phyloP scores from a whole-genome alignment of 2,329 filamentous ascomycete species.

The Tolypocladium tundrense region DNA sequence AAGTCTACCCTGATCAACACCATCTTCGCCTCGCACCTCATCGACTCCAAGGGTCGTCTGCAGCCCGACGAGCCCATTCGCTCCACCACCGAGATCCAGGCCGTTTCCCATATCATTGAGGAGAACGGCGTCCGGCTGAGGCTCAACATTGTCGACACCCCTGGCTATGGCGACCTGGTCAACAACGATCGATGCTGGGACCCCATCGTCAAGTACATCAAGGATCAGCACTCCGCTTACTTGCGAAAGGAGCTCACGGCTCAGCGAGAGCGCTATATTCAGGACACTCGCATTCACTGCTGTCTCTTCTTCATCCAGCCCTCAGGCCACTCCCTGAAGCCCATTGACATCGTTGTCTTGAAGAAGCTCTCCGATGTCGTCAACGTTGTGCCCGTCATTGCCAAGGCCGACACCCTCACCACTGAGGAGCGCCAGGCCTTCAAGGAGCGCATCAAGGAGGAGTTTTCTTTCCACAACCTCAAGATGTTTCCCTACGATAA shows the following conservation, averaged over 20 bases:
- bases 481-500: constrained; percentile 99
- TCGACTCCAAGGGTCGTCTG: constrained; percentile 96
- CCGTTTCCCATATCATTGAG: constrained; percentile 97
- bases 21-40: constrained; percentile 98
- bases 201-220: constrained; percentile 99
- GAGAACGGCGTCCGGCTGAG: constrained; percentile 97
- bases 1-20: constrained; percentile 99
- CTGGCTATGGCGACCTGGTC: constrained; percentile 95
- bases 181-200: constrained; percentile 99
- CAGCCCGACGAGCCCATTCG: constrained; percentile 87
- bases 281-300: constrained; percentile 98
- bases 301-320: constrained; percentile 99
- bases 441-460: constrained; percentile 99
- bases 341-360: constrained; percentile 97
- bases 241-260: constrained; percentile 98
- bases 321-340: constrained; percentile 95
- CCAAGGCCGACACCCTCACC: constrained; percentile 93
- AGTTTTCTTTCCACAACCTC: constrained; percentile 98
- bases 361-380: constrained; percentile 99
- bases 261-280: constrained; percentile 97
- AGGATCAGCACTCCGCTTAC: constrained; percentile 99
- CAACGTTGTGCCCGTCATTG: constrained; percentile 97
- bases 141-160: constrained; percentile 98
- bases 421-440: constrained; percentile 91
- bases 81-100: constrained; percentile 95